Evolutionary conservation across 2,329 filamentous ascomycete genomes (phyloP), one percentile per base, ranked within the genome.

Genomic region (Rhynchosporium graminicola): DNA sequence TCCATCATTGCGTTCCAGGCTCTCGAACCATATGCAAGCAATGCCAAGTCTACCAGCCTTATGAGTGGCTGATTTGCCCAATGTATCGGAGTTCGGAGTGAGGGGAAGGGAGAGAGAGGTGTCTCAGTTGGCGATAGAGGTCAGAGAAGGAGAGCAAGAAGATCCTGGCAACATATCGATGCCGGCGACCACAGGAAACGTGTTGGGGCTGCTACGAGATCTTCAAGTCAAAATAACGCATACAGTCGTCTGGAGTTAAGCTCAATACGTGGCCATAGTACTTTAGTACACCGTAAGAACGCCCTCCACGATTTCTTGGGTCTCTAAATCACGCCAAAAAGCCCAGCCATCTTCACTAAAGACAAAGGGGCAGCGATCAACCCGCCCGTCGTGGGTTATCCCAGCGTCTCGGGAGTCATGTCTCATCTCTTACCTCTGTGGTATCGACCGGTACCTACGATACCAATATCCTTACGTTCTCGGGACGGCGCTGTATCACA

Each of bases 301-400:
- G 51, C 51, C 51, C 51, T 54, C 36, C 51, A 38, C 33, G 51
- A 42, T 54, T 42, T 38, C 51, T 29, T 33, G 51, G 51, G 51
- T 54, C 51, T n/a, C 51, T 54, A 54, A 54, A 54, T 5, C 33
- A 54, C 51, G 51, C 51, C 51, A 42, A 20, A 33, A 54, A 54
- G 36, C 51, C 51, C 51, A 54, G n/a, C 51, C 36, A 42, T 40
- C 20, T 40, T 54, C 33, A 54, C 51, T 54, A 54, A 54, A 54
- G 51, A 6, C 36, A 65, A 67, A 43, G 40, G 15, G 62, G 65
- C 47, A 64, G 46, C 57, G 67, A 68, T 68, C 63, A 64, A 45
- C 67, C 55, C 65, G 36, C 51, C 51, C 51, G 20, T 20, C 20
- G 33, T 42, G 36, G 36, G 51, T 20, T 42, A 4, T 63, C 63